Conservation (phyloP, 495 filamentous ascomycete species). For the Halenospora varia region DNA sequence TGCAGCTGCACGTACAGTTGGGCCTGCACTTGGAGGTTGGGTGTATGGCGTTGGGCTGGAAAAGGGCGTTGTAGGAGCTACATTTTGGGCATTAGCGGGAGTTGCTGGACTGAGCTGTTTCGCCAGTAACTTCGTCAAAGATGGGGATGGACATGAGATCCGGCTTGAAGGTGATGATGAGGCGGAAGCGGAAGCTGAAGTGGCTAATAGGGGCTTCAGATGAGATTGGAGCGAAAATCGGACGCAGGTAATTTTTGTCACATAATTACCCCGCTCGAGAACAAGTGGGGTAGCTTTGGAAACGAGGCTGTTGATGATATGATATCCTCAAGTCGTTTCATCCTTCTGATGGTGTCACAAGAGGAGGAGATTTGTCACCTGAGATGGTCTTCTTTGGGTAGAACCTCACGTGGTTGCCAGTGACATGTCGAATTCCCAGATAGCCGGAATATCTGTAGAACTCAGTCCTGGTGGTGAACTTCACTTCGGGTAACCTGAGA, state of each 20-base stretch:
- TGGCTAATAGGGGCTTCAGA: conserved; percentile 7
- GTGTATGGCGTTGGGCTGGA: conserved; percentile 68
- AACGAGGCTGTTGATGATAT: neutral
- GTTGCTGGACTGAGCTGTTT: conserved; percentile 58
- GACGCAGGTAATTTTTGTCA: neutral
- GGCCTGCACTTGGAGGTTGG: conserved; percentile 67
- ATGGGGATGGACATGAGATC: conserved; percentile 71
- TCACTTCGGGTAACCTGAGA: too few species aligned
- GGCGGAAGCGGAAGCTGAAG: conserved; percentile 29
- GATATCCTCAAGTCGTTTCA: neutral
- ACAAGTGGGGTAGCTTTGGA: neutral
- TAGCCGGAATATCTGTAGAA: too few species aligned
- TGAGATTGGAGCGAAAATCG: neutral
- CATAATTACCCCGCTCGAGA: neutral
- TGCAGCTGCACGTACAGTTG: conserved; percentile 67
- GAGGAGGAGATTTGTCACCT: neutral
- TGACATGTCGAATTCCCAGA: conserved; percentile 1
- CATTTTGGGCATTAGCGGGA: conserved; percentile 68
- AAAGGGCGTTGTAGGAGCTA: conserved; percentile 67
- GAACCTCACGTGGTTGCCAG: neutral
- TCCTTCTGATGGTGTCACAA: neutral
- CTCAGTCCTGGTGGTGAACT: too few species aligned
- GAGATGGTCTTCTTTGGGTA: neutral
- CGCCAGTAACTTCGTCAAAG: conserved; percentile 63
- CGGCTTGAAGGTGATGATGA: conserved; percentile 63